These are phyloP conservation scores for Myochromella boudieri DNA, from an alignment of 768 basidiomycete species.

Conservation along the genomic window DNA sequence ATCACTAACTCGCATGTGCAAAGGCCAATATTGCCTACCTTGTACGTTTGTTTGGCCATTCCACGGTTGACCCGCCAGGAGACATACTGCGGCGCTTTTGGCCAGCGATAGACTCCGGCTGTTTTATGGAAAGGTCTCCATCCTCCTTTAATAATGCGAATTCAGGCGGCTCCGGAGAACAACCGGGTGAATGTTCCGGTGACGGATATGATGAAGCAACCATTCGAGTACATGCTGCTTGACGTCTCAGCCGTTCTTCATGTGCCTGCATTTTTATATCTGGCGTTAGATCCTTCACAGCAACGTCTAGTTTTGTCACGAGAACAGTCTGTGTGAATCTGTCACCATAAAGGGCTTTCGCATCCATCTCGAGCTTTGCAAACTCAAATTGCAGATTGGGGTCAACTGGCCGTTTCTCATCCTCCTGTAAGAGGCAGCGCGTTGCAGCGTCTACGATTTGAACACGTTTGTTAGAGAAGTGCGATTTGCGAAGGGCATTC, in stretches of 20 bases:
- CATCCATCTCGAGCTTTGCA: slow-evolving; percentile 17
- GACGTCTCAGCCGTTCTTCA: slow-evolving; percentile 2
- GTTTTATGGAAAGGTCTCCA: not conserved
- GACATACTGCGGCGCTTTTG: slow-evolving; percentile 14
- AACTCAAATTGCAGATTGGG: slow-evolving; percentile 21
- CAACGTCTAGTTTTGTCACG: slow-evolving; percentile 23
- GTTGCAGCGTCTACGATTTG: slow-evolving; percentile 38
- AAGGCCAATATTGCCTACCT: slow-evolving; percentile 9
- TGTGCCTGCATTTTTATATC: slow-evolving; percentile 16
- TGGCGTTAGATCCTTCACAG: slow-evolving; percentile 28
- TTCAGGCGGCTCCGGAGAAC: slow-evolving; percentile 9
- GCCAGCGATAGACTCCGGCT: not conserved
- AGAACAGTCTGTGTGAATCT: slow-evolving; percentile 13
- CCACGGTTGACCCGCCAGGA: not conserved
- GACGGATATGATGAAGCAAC: slow-evolving; percentile 19
- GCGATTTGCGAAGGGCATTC: slow-evolving; percentile 37
- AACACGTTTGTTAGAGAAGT: slow-evolving; percentile 31
- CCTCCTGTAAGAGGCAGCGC: slow-evolving; percentile 26
- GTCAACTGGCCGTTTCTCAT: slow-evolving; percentile 19
- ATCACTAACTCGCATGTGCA: not conserved
- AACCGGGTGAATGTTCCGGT: slow-evolving; percentile 16
- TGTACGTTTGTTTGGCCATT: slow-evolving; percentile 14
- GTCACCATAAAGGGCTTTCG: slow-evolving; percentile 20
- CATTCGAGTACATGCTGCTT: not conserved
- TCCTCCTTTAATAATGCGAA: slow-evolving; percentile 3